Percentiles rank a stretch among this genome's conserved stretches.
These are phyloP conservation scores for Acanthochlamys bracteata DNA, from an alignment of 106 monocot species.

Conservation along the genomic window DNA sequence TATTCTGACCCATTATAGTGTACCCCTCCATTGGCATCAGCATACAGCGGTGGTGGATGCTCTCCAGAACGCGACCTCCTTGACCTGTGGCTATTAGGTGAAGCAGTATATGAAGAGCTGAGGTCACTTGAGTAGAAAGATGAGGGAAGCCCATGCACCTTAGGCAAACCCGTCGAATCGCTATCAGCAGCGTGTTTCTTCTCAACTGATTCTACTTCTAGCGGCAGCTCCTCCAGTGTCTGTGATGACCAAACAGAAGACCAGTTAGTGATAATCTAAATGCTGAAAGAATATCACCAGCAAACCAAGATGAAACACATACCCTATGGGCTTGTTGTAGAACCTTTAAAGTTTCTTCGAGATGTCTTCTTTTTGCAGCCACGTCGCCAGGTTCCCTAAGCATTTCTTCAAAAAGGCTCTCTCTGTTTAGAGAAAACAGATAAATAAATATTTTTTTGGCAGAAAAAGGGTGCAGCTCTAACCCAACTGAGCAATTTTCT, in stretches of 20 bases:
- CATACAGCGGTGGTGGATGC: conserved; percentile 17
- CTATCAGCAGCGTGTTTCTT: conserved; percentile 34
- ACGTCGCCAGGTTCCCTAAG: conserved; percentile 75
- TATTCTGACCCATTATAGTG: conserved; percentile 7
- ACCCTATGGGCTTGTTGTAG: conserved; percentile 70
- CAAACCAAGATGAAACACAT: not conserved
- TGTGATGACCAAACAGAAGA: conserved; percentile 7
- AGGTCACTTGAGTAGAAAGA: conserved; percentile 19
- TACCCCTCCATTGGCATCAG: conserved; percentile 23
- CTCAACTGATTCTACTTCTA: conserved; percentile 61
- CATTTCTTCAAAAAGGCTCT: conserved; percentile 77
- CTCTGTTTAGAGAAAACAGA: conserved; percentile 27
- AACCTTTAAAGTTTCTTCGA: conserved; percentile 54
- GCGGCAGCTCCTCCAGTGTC: conserved; percentile 70
- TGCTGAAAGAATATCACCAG: not conserved
- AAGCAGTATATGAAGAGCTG: conserved; percentile 19
- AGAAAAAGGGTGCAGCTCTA: not conserved
- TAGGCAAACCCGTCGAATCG: conserved; percentile 54
- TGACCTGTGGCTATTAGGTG: conserved; percentile 34
- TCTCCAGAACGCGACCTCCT: conserved; percentile 52
- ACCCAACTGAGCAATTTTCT: not conserved
- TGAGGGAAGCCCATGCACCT: conserved; percentile 32
- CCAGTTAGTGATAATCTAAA: not conserved
- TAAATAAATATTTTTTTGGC: not conserved
- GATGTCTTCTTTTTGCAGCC: conserved; percentile 52